Percentiles rank a stretch among this genome's conserved stretches.
phyloP scores from a whole-genome alignment of 1,284 basidiomycete species.

The Apiotrichum gamsii region DNA sequence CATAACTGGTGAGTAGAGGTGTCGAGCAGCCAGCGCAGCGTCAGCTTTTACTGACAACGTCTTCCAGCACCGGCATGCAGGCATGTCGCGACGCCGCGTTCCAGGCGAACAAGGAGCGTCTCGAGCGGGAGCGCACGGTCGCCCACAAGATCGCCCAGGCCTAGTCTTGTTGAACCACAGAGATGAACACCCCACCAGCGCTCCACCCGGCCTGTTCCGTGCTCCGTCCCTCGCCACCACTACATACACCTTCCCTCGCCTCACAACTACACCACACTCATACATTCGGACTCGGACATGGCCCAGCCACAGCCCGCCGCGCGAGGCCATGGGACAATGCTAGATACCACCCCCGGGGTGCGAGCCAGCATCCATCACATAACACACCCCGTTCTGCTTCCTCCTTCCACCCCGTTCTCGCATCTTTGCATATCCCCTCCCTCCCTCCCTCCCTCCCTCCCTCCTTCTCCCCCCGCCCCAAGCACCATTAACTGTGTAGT shows the following conservation, averaged over 20 bases:
- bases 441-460: neutral
- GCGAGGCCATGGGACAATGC: slow-evolving; percentile 8
- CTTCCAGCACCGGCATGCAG: slow-evolving; percentile 42
- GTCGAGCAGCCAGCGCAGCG: neutral
- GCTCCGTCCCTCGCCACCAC: too few relatives aligned
- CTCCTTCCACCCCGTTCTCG: slow-evolving; percentile 2
- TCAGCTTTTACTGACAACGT: slow-evolving; percentile 11
- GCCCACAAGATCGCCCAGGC: slow-evolving; percentile 47
- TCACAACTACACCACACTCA: too few relatives aligned
- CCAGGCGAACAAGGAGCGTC: slow-evolving; percentile 48
- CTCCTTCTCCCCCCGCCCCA: neutral
- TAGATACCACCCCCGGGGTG: too few relatives aligned
- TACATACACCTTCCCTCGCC: too few relatives aligned
- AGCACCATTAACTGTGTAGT: slow-evolving; percentile 8
- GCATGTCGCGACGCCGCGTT: slow-evolving; percentile 49
- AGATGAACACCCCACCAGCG: too few relatives aligned
- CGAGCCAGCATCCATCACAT: too few relatives aligned
- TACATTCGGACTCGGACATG: too few relatives aligned
- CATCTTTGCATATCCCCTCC: neutral
- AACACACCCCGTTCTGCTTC: too few relatives aligned
- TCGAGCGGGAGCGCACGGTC: slow-evolving; percentile 47
- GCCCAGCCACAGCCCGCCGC: too few relatives aligned
- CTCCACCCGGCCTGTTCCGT: too few relatives aligned
- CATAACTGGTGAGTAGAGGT: slow-evolving; percentile 47
- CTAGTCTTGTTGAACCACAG: slow-evolving; percentile 21